Evolutionary conservation across 1,284 basidiomycete genomes (phyloP), one percentile per base, ranked within the genome.

Genomic region (Papiliotrema nemorosa): DNA sequence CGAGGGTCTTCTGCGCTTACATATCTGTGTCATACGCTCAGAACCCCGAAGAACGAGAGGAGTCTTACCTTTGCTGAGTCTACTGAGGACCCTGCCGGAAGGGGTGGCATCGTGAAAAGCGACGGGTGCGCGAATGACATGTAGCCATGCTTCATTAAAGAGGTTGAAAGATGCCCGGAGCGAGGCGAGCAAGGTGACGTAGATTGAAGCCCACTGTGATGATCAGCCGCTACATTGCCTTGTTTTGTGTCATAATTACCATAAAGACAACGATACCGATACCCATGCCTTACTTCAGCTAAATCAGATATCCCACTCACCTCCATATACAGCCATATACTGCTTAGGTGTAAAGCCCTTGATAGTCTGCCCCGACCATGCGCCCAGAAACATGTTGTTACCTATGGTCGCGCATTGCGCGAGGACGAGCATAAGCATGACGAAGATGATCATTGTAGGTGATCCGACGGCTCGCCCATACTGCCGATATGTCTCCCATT

Each of bases 1-100:
- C n/a, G n/a, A n/a, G n/a, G n/a, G n/a, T n/a, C n/a, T n/a, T n/a
- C n/a, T n/a, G n/a, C n/a, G n/a, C n/a, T n/a, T n/a, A n/a, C n/a
- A n/a, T n/a, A n/a, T n/a, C n/a, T n/a, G n/a, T n/a, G n/a, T n/a
- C n/a, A n/a, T n/a, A n/a, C n/a, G n/a, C n/a, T n/a, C n/a, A n/a
- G n/a, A n/a, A n/a, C n/a, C n/a, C n/a, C n/a, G n/a, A n/a, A n/a
- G n/a, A n/a, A n/a, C n/a, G n/a, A n/a, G n/a, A n/a, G n/a, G n/a
- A n/a, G n/a, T 35, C 47, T 33, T 18, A 60, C 55, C 58, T 45
- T 65, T 86, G 0, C 83, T 84, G 16, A 86, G 65, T 6, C 84
- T 74, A 2, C 81, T 83, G 49, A 84, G 71, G 50, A 87, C 82
- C 27, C 84, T 75, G 7, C 84, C 83, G 80, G 55, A 54, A 53